Evolutionary conservation across 257 asterid species (phyloP), one percentile per base, ranked within the genome.

Genomic region (Gentiana straminea): DNA sequence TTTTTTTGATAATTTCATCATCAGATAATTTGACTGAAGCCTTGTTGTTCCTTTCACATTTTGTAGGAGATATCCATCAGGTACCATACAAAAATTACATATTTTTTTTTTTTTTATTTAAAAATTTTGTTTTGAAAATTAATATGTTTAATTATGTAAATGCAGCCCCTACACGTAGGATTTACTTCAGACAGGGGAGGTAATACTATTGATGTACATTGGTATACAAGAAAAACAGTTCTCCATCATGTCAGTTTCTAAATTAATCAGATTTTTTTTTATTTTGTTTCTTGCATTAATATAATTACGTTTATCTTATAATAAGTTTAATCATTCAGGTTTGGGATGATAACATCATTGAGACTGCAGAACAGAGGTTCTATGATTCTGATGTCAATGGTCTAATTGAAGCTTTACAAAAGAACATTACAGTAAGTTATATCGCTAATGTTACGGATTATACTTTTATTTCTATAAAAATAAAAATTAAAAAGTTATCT

Each of bases 51-150:
- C 79, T 90, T 36, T 77, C 97, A 39, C 94, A 90, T 76, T 84
- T 80, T 71, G 61, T 90, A 43, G 95, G 98, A 33, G 98, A 90
- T 67, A 75, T 90, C 52, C 98, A 90, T 68, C 97, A 86, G 92
- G 97, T 84, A 60, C 32, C 15, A n/a, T n/a, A n/a, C n/a, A n/a
- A n/a, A n/a, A n/a, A n/a, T n/a, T n/a, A n/a, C n/a, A n/a, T n/a
- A n/a, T n/a, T n/a, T n/a, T n/a, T n/a, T n/a, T n/a, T n/a, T n/a
- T n/a, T n/a, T n/a, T n/a, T 47, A 24, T n/a, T n/a, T n/a, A n/a
- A n/a, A n/a, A n/a, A 11, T 5, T 63, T 8, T 52, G 2, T 5
- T 7, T 10, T 41, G 9, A 10, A 41, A 41, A 41, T 10, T 5
- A 41, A 41, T 41, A 10, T 41, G 6, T 10, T 41, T 2, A 41